Evolutionary conservation across 2,329 filamentous ascomycete genomes (phyloP), one percentile per base, ranked within the genome.

Genomic region (Colletotrichum magnum): DNA sequence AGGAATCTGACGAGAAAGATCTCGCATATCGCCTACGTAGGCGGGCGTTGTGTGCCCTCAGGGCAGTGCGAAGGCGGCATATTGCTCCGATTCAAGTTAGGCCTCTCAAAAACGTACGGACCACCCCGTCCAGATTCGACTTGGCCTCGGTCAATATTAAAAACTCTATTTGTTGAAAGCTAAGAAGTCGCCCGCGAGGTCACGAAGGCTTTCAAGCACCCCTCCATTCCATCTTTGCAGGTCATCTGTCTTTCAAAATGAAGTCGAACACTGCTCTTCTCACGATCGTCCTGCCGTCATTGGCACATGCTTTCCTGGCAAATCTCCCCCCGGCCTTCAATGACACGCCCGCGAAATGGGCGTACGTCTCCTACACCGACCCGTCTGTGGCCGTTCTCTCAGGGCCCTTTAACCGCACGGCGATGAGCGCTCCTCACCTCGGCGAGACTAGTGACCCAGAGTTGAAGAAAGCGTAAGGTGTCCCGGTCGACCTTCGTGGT

Each of bases 341-440:
- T 15, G 24, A 47, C 10, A 26, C 62, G 5, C 24, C 47, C 3
- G 47, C 54, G 15, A 53, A 15, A 45, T 59, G 54, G 62, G 54
- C 62, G n/a, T 48, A 39, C 2, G 24, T 65, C 9, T 45, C 61
- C 12, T 59, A 65, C 39, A 45, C 24, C 21, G 28, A 59, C 15
- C 47, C 26, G 13, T 65, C 62, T 6, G 47, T 59, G 6, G 62
- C 62, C 15, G 47, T 59, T 15, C 45, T 65, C 2, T n/a, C 62
- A 2, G 62, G 32, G 1, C 39, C 26, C 0, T 59, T 59, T 12
- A 65, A 59, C 47, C 62, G 62, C 0, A 52, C 62, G 1, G 62
- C 54, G 24, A 59, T 59, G 47, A 36, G 52, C 2, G 54, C 47
- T 0, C n/a, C 47, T 7, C 47, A n/a, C 1, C n/a, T 39, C 4